Base-by-base conservation (phyloP, 1,284 basidiomycete species). In the Ustilago xerochloae region DNA sequence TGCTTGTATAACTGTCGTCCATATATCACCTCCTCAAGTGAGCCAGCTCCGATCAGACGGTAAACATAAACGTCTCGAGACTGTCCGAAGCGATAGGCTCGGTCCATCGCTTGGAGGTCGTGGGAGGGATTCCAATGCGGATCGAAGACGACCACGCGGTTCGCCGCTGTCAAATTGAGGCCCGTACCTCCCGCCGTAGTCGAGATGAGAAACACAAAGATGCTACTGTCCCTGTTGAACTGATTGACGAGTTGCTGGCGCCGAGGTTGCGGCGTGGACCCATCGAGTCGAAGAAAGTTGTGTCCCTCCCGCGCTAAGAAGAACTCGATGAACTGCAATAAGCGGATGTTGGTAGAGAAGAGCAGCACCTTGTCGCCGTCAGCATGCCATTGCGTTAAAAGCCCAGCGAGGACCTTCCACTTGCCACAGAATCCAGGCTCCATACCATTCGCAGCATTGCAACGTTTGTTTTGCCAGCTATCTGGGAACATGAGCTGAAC, bases 91-190 rank as follows among this genome's bases (percentile, higher is more conserved):
- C 84, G 81, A 75, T 91, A 90, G 58, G 89, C 90, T 75, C 93
- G 87, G 82, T 95, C 93, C 63, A 95, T 92, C 0, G 93, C 93
- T 81, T 95, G 92, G 63, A 89, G 90, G 85, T 95, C 93, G 45
- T 95, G 94, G 3, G 93, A 92, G 77, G 92, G 92, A 87, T 91
- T 86, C 86, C 86, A 87, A 82, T 86, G 86, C 38, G 93, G 93
- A 84, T 95, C 93, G 89, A 93, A 93, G 49, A 95, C 84, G 80
- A 92, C 93, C 0, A 95, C 92, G 81, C 94, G 92, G 79, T 93
- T 94, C 1, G 93, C 93, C 15, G 92, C 91, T 0, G 93, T 95
- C 65, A 95, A 85, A 83, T 95, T 95, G 57, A 95, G 86, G 4
- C 93, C 93, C 24, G 94, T 87, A 2, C 93, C 93, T 15, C 87